Evolutionary conservation across 805 yeast species (phyloP).

Genomic region (Sugiyamaella chiloensis): DNA sequence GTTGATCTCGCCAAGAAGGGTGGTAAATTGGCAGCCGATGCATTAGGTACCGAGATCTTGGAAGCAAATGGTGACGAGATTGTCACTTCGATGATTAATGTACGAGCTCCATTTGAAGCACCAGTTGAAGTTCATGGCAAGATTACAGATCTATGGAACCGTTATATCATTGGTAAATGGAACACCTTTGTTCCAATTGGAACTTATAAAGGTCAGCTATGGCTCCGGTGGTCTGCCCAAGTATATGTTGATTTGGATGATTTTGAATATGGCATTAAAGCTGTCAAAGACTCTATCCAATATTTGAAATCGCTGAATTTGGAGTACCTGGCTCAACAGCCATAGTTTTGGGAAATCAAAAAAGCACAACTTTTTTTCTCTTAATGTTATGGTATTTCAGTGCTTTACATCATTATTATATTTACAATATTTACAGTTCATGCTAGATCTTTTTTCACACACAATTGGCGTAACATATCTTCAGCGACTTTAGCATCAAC

Average conservation of each 20-base stretch:
- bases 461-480: constrained; percentile 1
- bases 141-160: not conserved
- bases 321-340: not conserved
- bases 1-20: constrained; percentile 44
- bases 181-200: constrained; percentile 50
- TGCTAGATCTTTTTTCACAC: not conserved
- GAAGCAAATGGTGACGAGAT: constrained; percentile 38
- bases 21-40: constrained; percentile 38
- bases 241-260: constrained; percentile 57
- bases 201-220: constrained; percentile 41
- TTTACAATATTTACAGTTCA: not conserved
- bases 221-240: constrained; percentile 57
- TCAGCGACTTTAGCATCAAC: constrained; percentile 33
- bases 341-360: too few species aligned
- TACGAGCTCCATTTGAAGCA: constrained; percentile 38
- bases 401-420: not conserved
- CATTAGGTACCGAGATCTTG: constrained; percentile 41
- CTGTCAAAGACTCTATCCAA: constrained; percentile 25
- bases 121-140: constrained; percentile 12
- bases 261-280: constrained; percentile 45
- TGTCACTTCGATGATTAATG: constrained; percentile 44
- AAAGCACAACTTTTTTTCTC: too few species aligned
- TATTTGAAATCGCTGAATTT: constrained; percentile 6
- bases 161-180: constrained; percentile 27
- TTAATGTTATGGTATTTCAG: too few species aligned